phyloP scores from a whole-genome alignment of 1,284 basidiomycete genomes.

The Schizophyllum commune region DNA sequence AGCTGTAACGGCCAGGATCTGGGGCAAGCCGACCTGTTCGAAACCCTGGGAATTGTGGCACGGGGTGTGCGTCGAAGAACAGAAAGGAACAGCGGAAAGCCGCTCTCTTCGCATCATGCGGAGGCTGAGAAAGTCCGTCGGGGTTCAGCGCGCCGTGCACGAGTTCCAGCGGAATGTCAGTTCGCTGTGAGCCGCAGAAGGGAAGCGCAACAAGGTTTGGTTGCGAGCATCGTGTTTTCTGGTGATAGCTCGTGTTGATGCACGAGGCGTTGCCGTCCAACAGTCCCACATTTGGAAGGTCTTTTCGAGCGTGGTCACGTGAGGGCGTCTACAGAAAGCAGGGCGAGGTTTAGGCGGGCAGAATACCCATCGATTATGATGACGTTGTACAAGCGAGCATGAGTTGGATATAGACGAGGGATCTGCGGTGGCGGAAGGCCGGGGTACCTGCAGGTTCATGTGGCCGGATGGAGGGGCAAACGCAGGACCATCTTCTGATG shows the following conservation, averaged over 20 bases:
- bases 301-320: not conserved
- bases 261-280: not conserved
- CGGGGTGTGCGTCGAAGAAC: not conserved
- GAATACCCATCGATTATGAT: not conserved
- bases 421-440: not conserved
- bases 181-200: not conserved
- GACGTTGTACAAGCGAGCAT: not conserved
- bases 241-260: not conserved
- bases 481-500: slow-evolving; percentile 69
- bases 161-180: not conserved
- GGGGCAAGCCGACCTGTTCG: not conserved
- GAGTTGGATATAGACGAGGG: not conserved
- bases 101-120: not conserved
- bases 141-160: not conserved
- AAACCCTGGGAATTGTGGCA: not conserved
- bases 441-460: not conserved
- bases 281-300: not conserved
- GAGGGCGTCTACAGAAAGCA: not conserved
- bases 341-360: not conserved
- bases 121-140: not conserved
- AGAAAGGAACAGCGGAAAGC: not conserved
- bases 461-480: slow-evolving; percentile 25
- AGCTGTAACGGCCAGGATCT: not conserved
- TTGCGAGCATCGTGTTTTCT: not conserved
- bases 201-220: not conserved